These are phyloP conservation scores for Neonothopanus nambi DNA, from an alignment of 1,284 basidiomycete species.

Conservation along the genomic window DNA sequence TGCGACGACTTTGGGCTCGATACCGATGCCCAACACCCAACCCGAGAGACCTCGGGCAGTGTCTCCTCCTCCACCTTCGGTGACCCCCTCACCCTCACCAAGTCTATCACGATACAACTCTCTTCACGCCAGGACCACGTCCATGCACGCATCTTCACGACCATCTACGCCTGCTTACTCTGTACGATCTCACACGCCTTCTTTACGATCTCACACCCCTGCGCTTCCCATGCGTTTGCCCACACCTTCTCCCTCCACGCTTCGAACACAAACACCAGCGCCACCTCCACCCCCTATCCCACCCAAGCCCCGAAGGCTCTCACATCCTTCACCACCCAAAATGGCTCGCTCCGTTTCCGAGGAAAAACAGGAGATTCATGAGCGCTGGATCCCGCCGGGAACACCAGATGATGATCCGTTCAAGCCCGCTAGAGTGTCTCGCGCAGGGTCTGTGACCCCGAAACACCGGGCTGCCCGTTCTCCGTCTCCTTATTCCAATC, in stretches of 20 bases:
- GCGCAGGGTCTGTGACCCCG: slow-evolving; percentile 13
- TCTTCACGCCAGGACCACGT: slow-evolving; percentile 51
- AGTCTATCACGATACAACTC: slow-evolving; percentile 47
- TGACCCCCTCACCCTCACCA: slow-evolving; percentile 31
- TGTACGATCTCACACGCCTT: slow-evolving; percentile 28
- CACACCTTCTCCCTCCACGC: slow-evolving; percentile 21
- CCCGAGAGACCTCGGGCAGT: slow-evolving; percentile 30
- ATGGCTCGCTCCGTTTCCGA: slow-evolving; percentile 51
- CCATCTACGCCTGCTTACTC: slow-evolving; percentile 47
- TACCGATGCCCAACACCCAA: slow-evolving; percentile 23
- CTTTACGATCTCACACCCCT: slow-evolving; percentile 24
- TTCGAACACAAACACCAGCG: slow-evolving; percentile 29
- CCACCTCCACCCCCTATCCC: slow-evolving; percentile 31
- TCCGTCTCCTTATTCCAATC: slow-evolving; percentile 2
- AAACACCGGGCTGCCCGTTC: slow-evolving; percentile 8
- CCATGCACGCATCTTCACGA: slow-evolving; percentile 46
- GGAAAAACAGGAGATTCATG: slow-evolving; percentile 50
- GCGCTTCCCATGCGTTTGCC: slow-evolving; percentile 10
- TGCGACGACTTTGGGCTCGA: slow-evolving; percentile 39
- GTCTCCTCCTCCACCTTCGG: slow-evolving; percentile 39
- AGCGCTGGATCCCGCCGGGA: slow-evolving; percentile 51
- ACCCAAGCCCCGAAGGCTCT: slow-evolving; percentile 28
- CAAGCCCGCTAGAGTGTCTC: slow-evolving; percentile 4
- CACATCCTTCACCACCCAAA: slow-evolving; percentile 46
- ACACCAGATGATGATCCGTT: slow-evolving; percentile 18